A percentile compares a stretch with the other conserved stretches of the same genome.
phyloP scores from a whole-genome alignment of 2,329 filamentous ascomycete genomes.

The Xylariaceae sp. region DNA sequence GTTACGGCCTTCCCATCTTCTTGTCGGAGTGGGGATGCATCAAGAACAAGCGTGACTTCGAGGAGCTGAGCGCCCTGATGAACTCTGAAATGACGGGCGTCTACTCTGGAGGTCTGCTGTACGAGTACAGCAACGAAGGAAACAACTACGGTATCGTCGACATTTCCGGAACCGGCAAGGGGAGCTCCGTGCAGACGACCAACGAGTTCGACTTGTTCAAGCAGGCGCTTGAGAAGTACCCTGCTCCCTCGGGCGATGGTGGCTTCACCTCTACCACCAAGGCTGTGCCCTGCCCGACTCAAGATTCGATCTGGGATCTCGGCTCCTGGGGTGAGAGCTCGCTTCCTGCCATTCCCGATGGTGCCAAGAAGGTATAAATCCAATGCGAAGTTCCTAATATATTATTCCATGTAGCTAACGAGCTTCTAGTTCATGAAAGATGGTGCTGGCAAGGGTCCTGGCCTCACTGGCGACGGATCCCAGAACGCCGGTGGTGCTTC shows the following conservation, averaged over 20 bases:
- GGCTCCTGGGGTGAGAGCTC: slow-evolving; percentile 37
- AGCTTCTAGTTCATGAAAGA: slow-evolving; percentile 43
- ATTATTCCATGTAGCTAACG: slow-evolving; percentile 8
- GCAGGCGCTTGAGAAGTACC: slow-evolving; percentile 43
- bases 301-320: slow-evolving; percentile 47
- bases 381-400: not conserved
- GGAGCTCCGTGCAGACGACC: slow-evolving; percentile 49
- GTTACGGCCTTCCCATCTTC: slow-evolving; percentile 87
- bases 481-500: slow-evolving; percentile 47
- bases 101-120: slow-evolving; percentile 94
- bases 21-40: slow-evolving; percentile 92
- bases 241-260: slow-evolving; percentile 46
- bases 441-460: slow-evolving; percentile 50
- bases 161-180: slow-evolving; percentile 48
- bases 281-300: slow-evolving; percentile 45
- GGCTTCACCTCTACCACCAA: slow-evolving; percentile 46
- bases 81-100: slow-evolving; percentile 72
- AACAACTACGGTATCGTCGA: slow-evolving; percentile 77
- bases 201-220: slow-evolving; percentile 57
- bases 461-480: slow-evolving; percentile 49
- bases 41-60: slow-evolving; percentile 74
- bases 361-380: slow-evolving; percentile 36
- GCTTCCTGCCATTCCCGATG: slow-evolving; percentile 48
- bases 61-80: slow-evolving; percentile 77
- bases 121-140: slow-evolving; percentile 82